These are phyloP conservation scores for Puccinia sorghi DNA, from an alignment of 1,284 basidiomycete genomes.

Conservation along the genomic window DNA sequence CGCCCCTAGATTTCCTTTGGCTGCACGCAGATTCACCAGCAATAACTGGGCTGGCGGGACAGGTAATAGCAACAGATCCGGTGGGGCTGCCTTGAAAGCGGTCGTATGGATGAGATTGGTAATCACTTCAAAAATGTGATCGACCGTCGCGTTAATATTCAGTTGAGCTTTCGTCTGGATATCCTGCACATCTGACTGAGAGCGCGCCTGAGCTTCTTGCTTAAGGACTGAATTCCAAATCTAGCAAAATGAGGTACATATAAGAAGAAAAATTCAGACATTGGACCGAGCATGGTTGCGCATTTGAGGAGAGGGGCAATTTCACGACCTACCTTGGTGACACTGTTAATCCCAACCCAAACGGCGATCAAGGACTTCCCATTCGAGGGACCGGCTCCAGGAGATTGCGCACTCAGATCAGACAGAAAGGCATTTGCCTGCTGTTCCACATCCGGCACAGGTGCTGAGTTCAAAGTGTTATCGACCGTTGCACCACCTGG, in stretches of 20 bases:
- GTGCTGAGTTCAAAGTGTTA: conserved; percentile 23
- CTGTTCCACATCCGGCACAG: conserved; percentile 38
- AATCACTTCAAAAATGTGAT: conserved; percentile 33
- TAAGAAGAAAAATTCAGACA: conserved; percentile 5
- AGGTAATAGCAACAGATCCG: conserved; percentile 43
- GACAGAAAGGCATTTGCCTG: conserved; percentile 32
- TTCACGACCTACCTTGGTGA: conserved; percentile 15
- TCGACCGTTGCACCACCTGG: conserved; percentile 43
- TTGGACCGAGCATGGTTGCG: background rate
- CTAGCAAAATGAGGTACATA: background rate
- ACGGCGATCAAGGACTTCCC: conserved; percentile 40
- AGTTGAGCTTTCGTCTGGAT: conserved; percentile 5
- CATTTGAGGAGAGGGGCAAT: background rate
- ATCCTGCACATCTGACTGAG: conserved; percentile 23
- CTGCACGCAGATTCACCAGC: conserved; percentile 27
- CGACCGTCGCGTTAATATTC: conserved; percentile 33
- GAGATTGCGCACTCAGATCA: conserved; percentile 34
- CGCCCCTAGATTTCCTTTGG: conserved; percentile 17
- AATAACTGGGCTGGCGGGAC: conserved; percentile 37
- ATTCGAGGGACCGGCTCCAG: conserved; percentile 35
- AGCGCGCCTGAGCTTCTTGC: conserved; percentile 11
- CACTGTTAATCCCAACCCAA: conserved; percentile 43
- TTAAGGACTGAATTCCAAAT: conserved; percentile 40
- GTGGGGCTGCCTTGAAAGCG: conserved; percentile 18
- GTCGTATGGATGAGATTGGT: conserved; percentile 23